phyloP scores from a whole-genome alignment of 768 basidiomycete species.

The Filobasidium wieringae region DNA sequence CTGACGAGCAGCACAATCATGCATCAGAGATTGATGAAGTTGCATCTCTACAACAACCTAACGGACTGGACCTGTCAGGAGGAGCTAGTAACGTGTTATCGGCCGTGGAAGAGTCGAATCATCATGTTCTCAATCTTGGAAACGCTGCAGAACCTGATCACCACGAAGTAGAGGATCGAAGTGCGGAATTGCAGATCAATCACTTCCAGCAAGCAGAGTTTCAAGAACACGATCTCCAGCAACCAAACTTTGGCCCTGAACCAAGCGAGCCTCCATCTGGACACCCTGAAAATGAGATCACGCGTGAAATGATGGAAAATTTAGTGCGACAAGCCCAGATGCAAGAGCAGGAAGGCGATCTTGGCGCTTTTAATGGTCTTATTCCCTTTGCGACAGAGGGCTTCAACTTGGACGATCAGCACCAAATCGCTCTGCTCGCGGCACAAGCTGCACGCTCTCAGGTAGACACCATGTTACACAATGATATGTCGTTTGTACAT shows the following conservation, averaged over 20 bases:
- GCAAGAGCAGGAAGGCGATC: not conserved
- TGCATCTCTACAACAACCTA: no score
- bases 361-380: constrained; percentile 2
- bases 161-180: not conserved
- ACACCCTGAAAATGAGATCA: not conserved
- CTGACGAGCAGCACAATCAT: no score
- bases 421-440: constrained; percentile 1
- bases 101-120: no score
- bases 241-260: not conserved
- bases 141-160: no score
- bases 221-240: not conserved
- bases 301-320: not conserved
- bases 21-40: no score
- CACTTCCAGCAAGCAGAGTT: not conserved
- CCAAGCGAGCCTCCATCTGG: not conserved
- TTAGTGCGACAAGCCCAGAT: not conserved
- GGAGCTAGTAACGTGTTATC: no score
- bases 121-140: no score
- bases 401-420: constrained; percentile 4
- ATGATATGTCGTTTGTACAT: not conserved
- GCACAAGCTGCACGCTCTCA: constrained; percentile 5
- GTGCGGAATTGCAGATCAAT: not conserved
- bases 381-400: constrained; percentile 3
- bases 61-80: no score
- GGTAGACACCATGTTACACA: not conserved